These are phyloP conservation scores for Coniochaeta sp. DNA, from an alignment of 2,329 filamentous ascomycete species.

Conservation along the genomic window DNA sequence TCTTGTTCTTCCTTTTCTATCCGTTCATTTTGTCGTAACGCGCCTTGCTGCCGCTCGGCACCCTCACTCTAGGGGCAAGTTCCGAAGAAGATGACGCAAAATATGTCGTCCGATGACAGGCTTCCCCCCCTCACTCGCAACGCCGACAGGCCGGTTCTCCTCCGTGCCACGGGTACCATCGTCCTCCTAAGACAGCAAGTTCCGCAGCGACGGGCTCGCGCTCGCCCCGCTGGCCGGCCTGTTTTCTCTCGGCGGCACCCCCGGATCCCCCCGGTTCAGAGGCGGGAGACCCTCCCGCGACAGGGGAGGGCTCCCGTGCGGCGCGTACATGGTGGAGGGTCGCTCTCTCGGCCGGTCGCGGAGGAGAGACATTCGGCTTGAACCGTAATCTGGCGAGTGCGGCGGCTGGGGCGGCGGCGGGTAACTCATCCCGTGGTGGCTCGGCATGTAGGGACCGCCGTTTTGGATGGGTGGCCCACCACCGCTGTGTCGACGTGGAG, in stretches of 20 bases:
- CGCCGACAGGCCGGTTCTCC: too few species aligned
- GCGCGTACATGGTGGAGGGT: slow-evolving; percentile 30
- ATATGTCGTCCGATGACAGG: background rate
- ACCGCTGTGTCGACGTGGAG: slow-evolving; percentile 36
- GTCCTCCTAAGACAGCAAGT: slow-evolving; percentile 55
- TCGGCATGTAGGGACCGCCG: slow-evolving; percentile 30
- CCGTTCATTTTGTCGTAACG: background rate
- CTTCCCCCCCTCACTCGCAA: background rate
- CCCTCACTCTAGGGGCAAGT: too few species aligned
- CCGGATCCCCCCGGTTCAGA: slow-evolving; percentile 20
- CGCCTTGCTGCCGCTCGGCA: too few species aligned
- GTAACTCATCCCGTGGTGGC: slow-evolving; percentile 18
- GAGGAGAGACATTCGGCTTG: background rate
- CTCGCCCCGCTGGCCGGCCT: slow-evolving; percentile 60
- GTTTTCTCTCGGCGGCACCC: slow-evolving; percentile 25
- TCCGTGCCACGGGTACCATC: background rate
- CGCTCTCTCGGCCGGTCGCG: slow-evolving; percentile 11
- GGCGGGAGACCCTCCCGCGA: slow-evolving; percentile 27
- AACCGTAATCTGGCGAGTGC: slow-evolving; percentile 25
- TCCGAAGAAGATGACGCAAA: too few species aligned
- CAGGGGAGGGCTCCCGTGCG: slow-evolving; percentile 38
- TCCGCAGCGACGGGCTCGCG: slow-evolving; percentile 68
- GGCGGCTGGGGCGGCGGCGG: background rate
- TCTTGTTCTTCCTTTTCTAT: background rate
- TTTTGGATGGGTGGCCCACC: slow-evolving; percentile 29